Conservation (phyloP, 169 alveolate species). For the Cryptosporidium tyzzeri region DNA sequence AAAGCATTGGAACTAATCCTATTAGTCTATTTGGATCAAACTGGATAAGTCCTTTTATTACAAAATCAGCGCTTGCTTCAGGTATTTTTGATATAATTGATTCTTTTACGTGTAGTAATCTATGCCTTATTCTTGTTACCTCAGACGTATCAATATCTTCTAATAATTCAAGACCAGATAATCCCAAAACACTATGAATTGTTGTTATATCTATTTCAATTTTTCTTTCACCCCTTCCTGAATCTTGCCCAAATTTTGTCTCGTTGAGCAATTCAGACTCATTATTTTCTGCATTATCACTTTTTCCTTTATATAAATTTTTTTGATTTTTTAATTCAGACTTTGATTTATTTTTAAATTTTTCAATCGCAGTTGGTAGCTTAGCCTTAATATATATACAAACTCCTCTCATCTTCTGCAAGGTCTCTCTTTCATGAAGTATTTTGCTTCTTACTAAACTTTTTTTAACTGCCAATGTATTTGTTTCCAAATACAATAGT, state of each 20-base stretch:
- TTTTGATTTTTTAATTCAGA: slow-evolving; percentile 13
- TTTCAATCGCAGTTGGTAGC: slow-evolving; percentile 52
- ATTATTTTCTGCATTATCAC: background rate
- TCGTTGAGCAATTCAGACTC: background rate
- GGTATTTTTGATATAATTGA: slow-evolving; percentile 48
- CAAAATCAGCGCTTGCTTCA: slow-evolving; percentile 34
- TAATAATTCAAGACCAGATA: slow-evolving; percentile 60
- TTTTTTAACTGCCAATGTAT: slow-evolving; percentile 42
- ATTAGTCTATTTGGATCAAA: slow-evolving; percentile 66
- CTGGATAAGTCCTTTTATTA: slow-evolving; percentile 44
- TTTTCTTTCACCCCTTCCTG: slow-evolving; percentile 27
- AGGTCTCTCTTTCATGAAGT: slow-evolving; percentile 51
- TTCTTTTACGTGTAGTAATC: slow-evolving; percentile 53
- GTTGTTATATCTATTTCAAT: slow-evolving; percentile 71
- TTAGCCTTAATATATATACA: slow-evolving; percentile 70
- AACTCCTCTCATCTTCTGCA: slow-evolving; percentile 68
- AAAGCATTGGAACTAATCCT: slow-evolving; percentile 61
- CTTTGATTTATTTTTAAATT: slow-evolving; percentile 22
- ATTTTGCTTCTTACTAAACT: slow-evolving; percentile 41
- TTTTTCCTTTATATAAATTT: background rate
- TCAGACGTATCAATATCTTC: slow-evolving; percentile 67
- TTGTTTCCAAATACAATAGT: slow-evolving; percentile 33
- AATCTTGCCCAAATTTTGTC: background rate
- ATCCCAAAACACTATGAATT: slow-evolving; percentile 59
- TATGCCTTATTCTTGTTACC: slow-evolving; percentile 60